A percentile compares a stretch with the other conserved stretches of the same genome.
phyloP scores from a whole-genome alignment of 2,329 filamentous ascomycete species.

The Aspergillus clavatus region DNA sequence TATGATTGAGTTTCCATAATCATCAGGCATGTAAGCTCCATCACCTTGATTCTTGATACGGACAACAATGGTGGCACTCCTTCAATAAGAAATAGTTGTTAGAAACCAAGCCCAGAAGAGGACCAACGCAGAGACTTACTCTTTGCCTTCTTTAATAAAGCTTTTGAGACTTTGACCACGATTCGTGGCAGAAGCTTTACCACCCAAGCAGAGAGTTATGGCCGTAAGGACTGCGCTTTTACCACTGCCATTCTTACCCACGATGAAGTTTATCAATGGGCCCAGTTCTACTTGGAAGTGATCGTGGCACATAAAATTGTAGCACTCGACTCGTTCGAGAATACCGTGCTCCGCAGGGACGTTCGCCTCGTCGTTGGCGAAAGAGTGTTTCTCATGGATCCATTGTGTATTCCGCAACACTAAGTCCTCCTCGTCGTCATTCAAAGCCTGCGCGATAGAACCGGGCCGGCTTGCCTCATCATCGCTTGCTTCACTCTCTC shows the following conservation, averaged over 20 bases:
- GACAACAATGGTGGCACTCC: conserved; percentile 63
- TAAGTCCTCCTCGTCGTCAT: conserved; percentile 35
- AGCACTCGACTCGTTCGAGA: conserved; percentile 78
- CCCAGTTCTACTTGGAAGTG: conserved; percentile 79
- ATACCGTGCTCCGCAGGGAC: conserved; percentile 76
- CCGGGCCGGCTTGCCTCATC: conserved; percentile 14
- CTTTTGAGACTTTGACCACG: conserved; percentile 83
- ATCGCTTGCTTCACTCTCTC: conserved; percentile 14
- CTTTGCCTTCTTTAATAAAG: conserved; percentile 83
- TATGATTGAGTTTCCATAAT: conserved; percentile 79
- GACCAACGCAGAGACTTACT: conserved; percentile 48
- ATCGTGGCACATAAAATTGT: conserved; percentile 95
- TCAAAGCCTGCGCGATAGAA: conserved; percentile 18
- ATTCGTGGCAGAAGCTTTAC: conserved; percentile 88
- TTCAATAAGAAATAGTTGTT: conserved; percentile 17
- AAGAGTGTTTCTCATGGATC: conserved; percentile 48
- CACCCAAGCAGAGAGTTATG: conserved; percentile 88
- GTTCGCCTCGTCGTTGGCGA: conserved; percentile 58
- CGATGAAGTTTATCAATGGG: conserved; percentile 94
- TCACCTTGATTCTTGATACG: conserved; percentile 86
- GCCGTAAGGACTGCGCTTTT: conserved; percentile 95
- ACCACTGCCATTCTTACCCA: conserved; percentile 94
- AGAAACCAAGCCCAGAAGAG: conserved; percentile 4
- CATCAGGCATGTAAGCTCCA: conserved; percentile 74
- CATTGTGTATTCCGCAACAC: conserved; percentile 63